These are phyloP conservation scores for Blumeria hordei DNA, from an alignment of 2,329 filamentous ascomycete species.

Conservation along the genomic window DNA sequence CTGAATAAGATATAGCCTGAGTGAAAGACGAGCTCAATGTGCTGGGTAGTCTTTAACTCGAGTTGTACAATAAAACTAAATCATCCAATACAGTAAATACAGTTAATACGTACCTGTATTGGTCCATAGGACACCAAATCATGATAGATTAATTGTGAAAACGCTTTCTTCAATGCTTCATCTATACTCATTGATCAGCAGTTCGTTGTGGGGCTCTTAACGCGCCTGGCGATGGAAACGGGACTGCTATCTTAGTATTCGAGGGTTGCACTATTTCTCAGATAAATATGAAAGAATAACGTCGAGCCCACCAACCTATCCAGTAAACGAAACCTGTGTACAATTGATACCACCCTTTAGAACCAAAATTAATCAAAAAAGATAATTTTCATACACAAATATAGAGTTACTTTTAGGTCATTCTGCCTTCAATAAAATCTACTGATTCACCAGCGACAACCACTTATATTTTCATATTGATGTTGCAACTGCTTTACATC, in stretches of 20 bases:
- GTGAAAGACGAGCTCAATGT: neutral
- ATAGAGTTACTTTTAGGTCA: no score
- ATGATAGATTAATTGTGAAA: neutral
- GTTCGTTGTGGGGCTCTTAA: no score
- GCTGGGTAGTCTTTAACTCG: neutral
- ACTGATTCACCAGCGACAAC: no score
- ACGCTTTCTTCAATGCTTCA: neutral
- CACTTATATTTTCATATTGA: no score
- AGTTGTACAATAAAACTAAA: neutral
- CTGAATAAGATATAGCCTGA: neutral
- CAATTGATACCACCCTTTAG: no score
- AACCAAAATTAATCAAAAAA: no score
- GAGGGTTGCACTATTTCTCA: neutral
- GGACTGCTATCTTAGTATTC: neutral
- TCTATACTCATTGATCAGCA: neutral
- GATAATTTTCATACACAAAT: no score
- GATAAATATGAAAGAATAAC: neutral
- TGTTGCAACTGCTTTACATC: no score
- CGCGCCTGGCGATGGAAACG: neutral
- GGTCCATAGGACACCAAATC: neutral
- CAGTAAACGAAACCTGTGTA: no score
- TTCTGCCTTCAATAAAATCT: no score
- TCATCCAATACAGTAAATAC: neutral
- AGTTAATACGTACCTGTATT: neutral
- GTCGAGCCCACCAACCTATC: no score